Evolutionary conservation across 139 green algal species (phyloP).

Genomic region (Yamagishiella unicocca): DNA sequence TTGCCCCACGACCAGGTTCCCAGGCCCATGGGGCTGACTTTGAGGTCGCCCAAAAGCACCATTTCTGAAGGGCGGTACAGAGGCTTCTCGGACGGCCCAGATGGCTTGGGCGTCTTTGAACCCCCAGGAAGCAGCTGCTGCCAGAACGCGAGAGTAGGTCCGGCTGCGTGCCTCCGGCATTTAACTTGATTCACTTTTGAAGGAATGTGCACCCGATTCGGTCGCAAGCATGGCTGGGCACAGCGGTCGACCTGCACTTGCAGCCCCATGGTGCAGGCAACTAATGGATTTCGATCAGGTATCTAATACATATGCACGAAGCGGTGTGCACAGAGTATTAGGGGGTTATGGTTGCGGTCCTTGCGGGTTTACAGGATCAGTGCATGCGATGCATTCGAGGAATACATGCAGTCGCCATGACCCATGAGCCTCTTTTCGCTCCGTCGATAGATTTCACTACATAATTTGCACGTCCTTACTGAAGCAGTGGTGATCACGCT

Average conservation of each 20-base stretch:
- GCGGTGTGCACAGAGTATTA: too few species aligned
- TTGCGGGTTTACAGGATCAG: too few species aligned
- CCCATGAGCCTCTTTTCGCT: too few species aligned
- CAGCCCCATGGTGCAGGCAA: neutral
- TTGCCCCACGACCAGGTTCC: conserved; percentile 87
- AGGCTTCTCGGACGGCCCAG: neutral
- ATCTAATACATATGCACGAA: too few species aligned
- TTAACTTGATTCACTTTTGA: neutral
- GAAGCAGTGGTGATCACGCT: too few species aligned
- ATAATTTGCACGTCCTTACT: too few species aligned
- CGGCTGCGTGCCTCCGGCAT: neutral
- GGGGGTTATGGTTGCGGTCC: too few species aligned
- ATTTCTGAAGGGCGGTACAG: conserved; percentile 40
- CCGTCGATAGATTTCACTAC: too few species aligned
- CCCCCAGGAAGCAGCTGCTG: conserved; percentile 11
- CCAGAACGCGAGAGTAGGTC: conserved; percentile 3
- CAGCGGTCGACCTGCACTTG: neutral
- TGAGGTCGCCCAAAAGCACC: conserved; percentile 3
- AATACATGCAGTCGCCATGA: too few species aligned
- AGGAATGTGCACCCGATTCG: neutral
- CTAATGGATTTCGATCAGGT: too few species aligned
- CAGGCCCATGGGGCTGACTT: conserved; percentile 78
- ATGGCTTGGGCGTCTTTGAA: neutral
- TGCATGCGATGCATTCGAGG: too few species aligned
- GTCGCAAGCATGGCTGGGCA: neutral